Conservation (phyloP, 83 land plant species). For the Thuja plicata region DNA sequence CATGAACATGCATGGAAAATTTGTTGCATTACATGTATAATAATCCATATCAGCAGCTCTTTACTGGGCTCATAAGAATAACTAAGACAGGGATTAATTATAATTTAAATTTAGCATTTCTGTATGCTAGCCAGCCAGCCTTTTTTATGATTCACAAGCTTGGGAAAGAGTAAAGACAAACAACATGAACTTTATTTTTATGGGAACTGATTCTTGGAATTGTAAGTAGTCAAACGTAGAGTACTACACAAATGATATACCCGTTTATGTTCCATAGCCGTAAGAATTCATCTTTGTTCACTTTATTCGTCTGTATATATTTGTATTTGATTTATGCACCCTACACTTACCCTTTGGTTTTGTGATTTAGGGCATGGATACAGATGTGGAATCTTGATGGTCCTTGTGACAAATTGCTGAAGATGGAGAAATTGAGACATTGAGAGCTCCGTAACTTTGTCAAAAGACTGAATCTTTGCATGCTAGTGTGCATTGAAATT, state of each 20-base stretch:
- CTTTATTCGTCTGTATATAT: not conserved
- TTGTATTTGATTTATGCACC: not conserved
- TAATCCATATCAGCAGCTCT: not conserved
- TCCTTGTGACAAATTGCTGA: not conserved
- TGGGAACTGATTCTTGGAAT: not conserved
- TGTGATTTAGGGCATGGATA: not conserved
- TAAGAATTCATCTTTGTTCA: not conserved
- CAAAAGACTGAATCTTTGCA: not conserved
- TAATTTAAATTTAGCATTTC: too few species aligned
- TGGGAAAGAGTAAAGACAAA: too few species aligned
- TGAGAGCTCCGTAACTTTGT: not conserved
- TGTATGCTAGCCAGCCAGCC: too few species aligned
- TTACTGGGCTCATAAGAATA: not conserved
- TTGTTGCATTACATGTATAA: not conserved
- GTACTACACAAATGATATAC: not conserved
- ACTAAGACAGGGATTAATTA: not conserved
- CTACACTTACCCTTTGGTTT: not conserved
- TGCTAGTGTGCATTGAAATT: not conserved
- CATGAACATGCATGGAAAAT: not conserved
- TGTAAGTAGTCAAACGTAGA: not conserved
- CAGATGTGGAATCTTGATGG: not conserved
- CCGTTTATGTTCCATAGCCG: not conserved
- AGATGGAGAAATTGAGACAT: not conserved
- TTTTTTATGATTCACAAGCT: too few species aligned
- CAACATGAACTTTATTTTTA: not conserved